These are phyloP conservation scores for Trametes villosa DNA, from an alignment of 768 basidiomycete species.

Conservation along the genomic window DNA sequence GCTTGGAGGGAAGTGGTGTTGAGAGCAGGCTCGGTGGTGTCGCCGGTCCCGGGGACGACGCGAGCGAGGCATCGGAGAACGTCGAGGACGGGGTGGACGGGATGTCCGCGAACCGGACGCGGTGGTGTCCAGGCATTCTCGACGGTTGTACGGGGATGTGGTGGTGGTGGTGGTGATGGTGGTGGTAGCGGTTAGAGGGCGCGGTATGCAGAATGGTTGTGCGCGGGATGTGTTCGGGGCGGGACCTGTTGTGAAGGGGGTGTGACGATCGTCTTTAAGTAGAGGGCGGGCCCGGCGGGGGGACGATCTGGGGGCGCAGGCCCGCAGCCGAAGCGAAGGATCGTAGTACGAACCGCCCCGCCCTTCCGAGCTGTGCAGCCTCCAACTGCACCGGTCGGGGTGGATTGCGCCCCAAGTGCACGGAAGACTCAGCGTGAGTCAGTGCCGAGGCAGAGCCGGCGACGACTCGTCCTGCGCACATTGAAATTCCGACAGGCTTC, in stretches of 20 bases:
- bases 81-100: slow-evolving; percentile 30
- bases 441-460: slow-evolving; percentile 6
- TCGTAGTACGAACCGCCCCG: slow-evolving; percentile 2
- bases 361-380: background rate
- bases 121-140: slow-evolving; percentile 29
- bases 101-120: slow-evolving; percentile 29
- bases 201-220: background rate
- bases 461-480: background rate
- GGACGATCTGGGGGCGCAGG: slow-evolving; percentile 11
- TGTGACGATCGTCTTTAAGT: slow-evolving; percentile 13
- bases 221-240: background rate
- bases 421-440: slow-evolving; percentile 11
- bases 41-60: slow-evolving; percentile 26
- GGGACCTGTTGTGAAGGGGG: slow-evolving; percentile 12
- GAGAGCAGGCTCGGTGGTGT: slow-evolving; percentile 24
- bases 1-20: slow-evolving; percentile 8
- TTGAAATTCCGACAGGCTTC: slow-evolving; percentile 10
- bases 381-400: slow-evolving; percentile 1
- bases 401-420: background rate
- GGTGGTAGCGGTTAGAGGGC: background rate
- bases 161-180: slow-evolving; percentile 6
- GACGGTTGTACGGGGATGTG: background rate
- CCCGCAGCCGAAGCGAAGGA: slow-evolving; percentile 9
- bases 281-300: slow-evolving; percentile 14
- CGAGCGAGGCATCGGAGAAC: slow-evolving; percentile 23